phyloP scores from a whole-genome alignment of 2,329 filamentous ascomycete species.

The Paracorniculantispora psalliotae region DNA sequence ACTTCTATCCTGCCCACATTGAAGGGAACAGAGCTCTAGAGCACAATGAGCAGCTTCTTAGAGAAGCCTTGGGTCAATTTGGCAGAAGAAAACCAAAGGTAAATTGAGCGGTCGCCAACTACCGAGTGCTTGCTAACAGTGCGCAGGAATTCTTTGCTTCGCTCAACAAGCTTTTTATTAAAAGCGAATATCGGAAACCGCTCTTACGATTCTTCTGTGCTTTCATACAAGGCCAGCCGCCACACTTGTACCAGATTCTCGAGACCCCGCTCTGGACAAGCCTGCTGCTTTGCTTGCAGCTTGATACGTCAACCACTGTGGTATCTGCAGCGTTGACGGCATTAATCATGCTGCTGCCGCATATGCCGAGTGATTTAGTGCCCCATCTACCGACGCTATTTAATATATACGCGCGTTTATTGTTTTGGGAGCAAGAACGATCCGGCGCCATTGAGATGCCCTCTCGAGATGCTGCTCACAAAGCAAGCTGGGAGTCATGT shows the following conservation, averaged over 20 bases:
- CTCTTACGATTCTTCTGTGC: slow-evolving; percentile 63
- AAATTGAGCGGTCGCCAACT: slow-evolving; percentile 1
- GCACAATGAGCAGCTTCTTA: slow-evolving; percentile 46
- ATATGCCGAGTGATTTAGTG: slow-evolving; percentile 69
- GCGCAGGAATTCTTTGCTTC: slow-evolving; percentile 59
- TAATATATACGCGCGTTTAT: slow-evolving; percentile 71
- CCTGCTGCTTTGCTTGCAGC: slow-evolving; percentile 68
- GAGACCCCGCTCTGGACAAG: slow-evolving; percentile 68
- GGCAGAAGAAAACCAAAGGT: slow-evolving; percentile 65
- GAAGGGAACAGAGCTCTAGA: slow-evolving; percentile 34
- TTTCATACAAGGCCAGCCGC: slow-evolving; percentile 72
- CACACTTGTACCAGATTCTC: slow-evolving; percentile 68
- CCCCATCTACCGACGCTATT: slow-evolving; percentile 68
- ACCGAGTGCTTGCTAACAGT: slow-evolving; percentile 3
- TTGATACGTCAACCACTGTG: slow-evolving; percentile 71
- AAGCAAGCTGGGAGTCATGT: slow-evolving; percentile 57
- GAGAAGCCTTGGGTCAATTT: slow-evolving; percentile 49
- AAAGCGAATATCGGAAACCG: slow-evolving; percentile 58
- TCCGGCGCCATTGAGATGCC: slow-evolving; percentile 34
- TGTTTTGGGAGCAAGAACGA: slow-evolving; percentile 68
- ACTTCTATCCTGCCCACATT: slow-evolving; percentile 33
- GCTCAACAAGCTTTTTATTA: slow-evolving; percentile 61
- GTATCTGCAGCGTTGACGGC: slow-evolving; percentile 71
- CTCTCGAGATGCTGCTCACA: slow-evolving; percentile 34
- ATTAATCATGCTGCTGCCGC: slow-evolving; percentile 76